These are phyloP conservation scores for Dendrobium huoshanense DNA, from an alignment of 106 monocot species.

Conservation along the genomic window DNA sequence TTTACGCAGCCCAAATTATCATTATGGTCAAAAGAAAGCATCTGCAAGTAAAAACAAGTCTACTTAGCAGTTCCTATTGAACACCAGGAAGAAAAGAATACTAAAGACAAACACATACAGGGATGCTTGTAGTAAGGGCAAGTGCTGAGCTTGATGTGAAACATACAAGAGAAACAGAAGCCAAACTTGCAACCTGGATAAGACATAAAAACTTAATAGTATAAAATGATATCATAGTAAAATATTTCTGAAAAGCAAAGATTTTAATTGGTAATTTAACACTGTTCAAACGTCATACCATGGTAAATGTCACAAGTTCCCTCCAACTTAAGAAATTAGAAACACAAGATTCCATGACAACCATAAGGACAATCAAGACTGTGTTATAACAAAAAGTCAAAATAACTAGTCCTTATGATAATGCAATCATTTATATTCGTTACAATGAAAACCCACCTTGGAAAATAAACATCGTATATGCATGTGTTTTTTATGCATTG, in stretches of 20 bases:
- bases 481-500: not conserved
- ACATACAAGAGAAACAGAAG: conserved; percentile 67
- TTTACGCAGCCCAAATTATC: conserved; percentile 21
- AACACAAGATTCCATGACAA: too few relatives aligned
- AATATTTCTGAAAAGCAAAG: not conserved
- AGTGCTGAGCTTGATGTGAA: conserved; percentile 63
- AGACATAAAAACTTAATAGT: not conserved
- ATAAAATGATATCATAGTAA: not conserved
- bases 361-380: not conserved
- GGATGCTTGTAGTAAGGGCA: conserved; percentile 64
- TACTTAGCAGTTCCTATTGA: not conserved
- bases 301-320: not conserved
- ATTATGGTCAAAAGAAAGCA: conserved; percentile 34
- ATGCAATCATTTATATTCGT: not conserved
- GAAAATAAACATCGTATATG: not conserved
- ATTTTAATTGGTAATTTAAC: not conserved
- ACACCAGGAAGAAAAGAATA: not conserved
- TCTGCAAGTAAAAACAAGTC: conserved; percentile 37
- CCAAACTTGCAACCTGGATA: conserved; percentile 83
- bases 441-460: not conserved
- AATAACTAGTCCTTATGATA: not conserved
- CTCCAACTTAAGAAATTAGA: too few relatives aligned
- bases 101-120: conserved; percentile 35
- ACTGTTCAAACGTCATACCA: not conserved
- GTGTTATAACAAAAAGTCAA: not conserved